These are phyloP conservation scores for Cudoniella acicularis DNA, from an alignment of 495 filamentous ascomycete genomes.

Conservation along the genomic window DNA sequence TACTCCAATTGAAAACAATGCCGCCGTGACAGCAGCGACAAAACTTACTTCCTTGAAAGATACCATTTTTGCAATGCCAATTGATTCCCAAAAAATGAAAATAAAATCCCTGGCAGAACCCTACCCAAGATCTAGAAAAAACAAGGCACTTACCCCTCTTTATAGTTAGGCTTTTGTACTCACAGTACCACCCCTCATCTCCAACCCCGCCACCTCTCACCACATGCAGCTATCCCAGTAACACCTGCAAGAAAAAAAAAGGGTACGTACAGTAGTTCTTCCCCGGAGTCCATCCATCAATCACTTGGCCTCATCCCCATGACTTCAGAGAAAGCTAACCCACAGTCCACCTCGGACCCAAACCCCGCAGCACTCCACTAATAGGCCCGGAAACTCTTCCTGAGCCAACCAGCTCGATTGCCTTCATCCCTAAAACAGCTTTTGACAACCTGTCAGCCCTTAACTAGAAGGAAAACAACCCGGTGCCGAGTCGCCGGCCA, in stretches of 20 bases:
- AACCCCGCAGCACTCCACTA: background rate
- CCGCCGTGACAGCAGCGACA: background rate
- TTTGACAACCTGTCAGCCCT: background rate
- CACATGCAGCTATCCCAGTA: background rate
- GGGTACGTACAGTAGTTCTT: background rate
- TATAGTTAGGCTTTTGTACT: too few relatives aligned
- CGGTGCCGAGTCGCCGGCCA: too few relatives aligned
- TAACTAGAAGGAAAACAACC: too few relatives aligned
- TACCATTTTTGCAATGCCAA: background rate
- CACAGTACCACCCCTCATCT: too few relatives aligned
- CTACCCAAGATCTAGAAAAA: background rate
- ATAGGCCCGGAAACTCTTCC: background rate
- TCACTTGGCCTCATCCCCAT: background rate
- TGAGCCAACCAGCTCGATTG: background rate
- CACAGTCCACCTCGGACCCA: background rate
- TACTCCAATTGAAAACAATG: constrained; percentile 5
- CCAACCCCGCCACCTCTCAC: background rate
- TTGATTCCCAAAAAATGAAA: background rate
- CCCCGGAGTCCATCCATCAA: background rate
- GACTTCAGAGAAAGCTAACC: background rate
- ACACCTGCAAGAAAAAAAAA: background rate
- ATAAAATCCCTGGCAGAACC: background rate
- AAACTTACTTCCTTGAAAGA: background rate
- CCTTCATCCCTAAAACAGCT: background rate
- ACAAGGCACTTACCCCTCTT: background rate